Evolutionary conservation across 2,329 filamentous ascomycete species (phyloP).

Genomic region (Ceratocystis colombiana): DNA sequence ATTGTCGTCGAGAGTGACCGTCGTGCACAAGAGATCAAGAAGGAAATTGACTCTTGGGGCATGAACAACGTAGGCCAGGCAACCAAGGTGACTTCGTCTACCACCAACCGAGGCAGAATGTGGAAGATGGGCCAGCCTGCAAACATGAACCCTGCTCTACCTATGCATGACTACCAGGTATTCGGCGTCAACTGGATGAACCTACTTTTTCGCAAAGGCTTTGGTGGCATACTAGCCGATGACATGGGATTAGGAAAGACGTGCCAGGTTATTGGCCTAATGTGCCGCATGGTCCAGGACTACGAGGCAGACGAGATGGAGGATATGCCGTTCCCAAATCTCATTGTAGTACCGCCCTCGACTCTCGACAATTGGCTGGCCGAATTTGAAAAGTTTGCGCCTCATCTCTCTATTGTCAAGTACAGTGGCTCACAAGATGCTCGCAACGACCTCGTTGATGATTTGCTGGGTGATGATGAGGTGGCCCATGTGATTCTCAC

Average conservation of each 20-base stretch:
- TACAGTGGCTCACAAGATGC: constrained; percentile 56
- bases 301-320: constrained; percentile 34
- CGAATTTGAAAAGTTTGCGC: constrained; percentile 83
- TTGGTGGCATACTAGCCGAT: constrained; percentile 87
- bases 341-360: constrained; percentile 85
- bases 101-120: constrained; percentile 14
- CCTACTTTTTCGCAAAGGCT: constrained; percentile 64
- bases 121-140: constrained; percentile 49
- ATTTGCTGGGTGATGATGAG: constrained; percentile 42
- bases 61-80: constrained; percentile 39
- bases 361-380: constrained; percentile 93
- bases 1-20: constrained; percentile 67
- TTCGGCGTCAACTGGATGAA: constrained; percentile 93
- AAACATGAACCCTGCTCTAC: constrained; percentile 64
- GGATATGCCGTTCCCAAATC: constrained; percentile 54
- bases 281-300: constrained; percentile 69
- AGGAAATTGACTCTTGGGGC: constrained; percentile 41
- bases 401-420: constrained; percentile 62
- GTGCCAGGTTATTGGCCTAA: constrained; percentile 86
- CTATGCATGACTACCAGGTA: constrained; percentile 86
- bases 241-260: constrained; percentile 98
- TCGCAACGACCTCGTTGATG: constrained; percentile 56
- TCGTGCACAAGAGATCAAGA: constrained; percentile 50
- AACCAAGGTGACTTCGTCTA: constrained; percentile 27
- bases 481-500: constrained; percentile 53